Evolutionary conservation across 2,329 filamentous ascomycete genomes (phyloP).

Genomic region (Botrytis paeoniae): DNA sequence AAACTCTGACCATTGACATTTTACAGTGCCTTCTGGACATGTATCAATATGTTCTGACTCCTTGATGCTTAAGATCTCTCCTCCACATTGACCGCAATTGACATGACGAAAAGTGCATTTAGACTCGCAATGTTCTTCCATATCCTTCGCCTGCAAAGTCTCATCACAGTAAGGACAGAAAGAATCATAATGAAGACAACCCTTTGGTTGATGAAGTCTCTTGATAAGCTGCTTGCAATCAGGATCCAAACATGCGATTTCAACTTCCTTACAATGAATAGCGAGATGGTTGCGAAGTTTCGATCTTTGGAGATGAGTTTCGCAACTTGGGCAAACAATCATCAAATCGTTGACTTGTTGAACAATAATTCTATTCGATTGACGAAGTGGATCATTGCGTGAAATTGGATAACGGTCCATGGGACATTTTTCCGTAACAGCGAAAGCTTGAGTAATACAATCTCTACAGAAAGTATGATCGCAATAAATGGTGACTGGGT

Average conservation of each 20-base stretch:
- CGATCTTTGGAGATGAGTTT: slow-evolving; percentile 49
- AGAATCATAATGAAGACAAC: slow-evolving; percentile 53
- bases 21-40: slow-evolving; percentile 44
- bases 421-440: slow-evolving; percentile 49
- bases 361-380: slow-evolving; percentile 47
- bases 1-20: slow-evolving; percentile 49
- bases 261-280: slow-evolving; percentile 54
- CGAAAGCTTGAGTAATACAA: slow-evolving; percentile 49
- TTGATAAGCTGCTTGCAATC: slow-evolving; percentile 51
- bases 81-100: slow-evolving; percentile 33
- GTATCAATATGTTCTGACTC: slow-evolving; percentile 40
- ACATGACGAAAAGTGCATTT: slow-evolving; percentile 44
- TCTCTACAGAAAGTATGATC: slow-evolving; percentile 63
- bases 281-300: slow-evolving; percentile 55
- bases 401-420: slow-evolving; percentile 52
- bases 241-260: slow-evolving; percentile 50
- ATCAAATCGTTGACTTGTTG: slow-evolving; percentile 60
- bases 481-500: slow-evolving; percentile 59
- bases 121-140: slow-evolving; percentile 47
- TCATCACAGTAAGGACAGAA: slow-evolving; percentile 55
- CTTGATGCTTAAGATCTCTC: slow-evolving; percentile 31
- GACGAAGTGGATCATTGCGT: slow-evolving; percentile 36
- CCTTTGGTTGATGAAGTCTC: slow-evolving; percentile 49
- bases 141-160: slow-evolving; percentile 44
- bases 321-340: slow-evolving; percentile 60